Percentiles rank a stretch among this genome's conserved stretches.
Evolutionary conservation across 192 early-diverging fungal species (phyloP).

Genomic region (Gaertneriomyces semiglobifer): DNA sequence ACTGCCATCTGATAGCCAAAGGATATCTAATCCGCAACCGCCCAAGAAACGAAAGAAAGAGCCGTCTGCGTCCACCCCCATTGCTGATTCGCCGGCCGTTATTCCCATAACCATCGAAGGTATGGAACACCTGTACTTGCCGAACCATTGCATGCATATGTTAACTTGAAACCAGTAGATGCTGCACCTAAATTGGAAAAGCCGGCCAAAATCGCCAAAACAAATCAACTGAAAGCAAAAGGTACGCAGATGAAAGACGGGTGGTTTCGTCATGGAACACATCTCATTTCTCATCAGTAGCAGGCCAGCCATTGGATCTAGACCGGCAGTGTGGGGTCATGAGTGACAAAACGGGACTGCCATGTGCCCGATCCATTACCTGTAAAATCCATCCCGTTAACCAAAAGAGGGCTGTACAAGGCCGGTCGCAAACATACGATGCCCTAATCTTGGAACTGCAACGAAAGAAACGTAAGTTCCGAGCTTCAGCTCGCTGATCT

Average conservation of each 20-base stretch:
- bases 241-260: conserved; percentile 37
- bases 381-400: conserved; percentile 95
- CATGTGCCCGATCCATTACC: conserved; percentile 84
- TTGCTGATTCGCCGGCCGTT: too few relatives aligned
- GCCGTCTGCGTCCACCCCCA: too few relatives aligned
- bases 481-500: background rate
- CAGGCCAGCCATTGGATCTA: conserved; percentile 70
- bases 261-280: background rate
- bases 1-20: too few relatives aligned
- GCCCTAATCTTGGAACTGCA: conserved; percentile 70
- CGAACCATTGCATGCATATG: background rate
- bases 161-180: background rate
- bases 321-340: conserved; percentile 89
- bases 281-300: conserved; percentile 9
- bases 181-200: conserved; percentile 51
- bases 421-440: conserved; percentile 82
- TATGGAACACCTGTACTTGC: background rate
- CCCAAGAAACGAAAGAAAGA: too few relatives aligned
- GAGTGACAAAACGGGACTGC: conserved; percentile 47
- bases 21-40: too few relatives aligned
- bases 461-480: conserved; percentile 44
- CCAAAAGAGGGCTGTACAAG: conserved; percentile 76
- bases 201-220: conserved; percentile 44
- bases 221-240: conserved; percentile 44
- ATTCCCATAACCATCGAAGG: too few relatives aligned